Conservation (phyloP, 2,329 filamentous ascomycete genomes). For the Talaromyces verruculosus region DNA sequence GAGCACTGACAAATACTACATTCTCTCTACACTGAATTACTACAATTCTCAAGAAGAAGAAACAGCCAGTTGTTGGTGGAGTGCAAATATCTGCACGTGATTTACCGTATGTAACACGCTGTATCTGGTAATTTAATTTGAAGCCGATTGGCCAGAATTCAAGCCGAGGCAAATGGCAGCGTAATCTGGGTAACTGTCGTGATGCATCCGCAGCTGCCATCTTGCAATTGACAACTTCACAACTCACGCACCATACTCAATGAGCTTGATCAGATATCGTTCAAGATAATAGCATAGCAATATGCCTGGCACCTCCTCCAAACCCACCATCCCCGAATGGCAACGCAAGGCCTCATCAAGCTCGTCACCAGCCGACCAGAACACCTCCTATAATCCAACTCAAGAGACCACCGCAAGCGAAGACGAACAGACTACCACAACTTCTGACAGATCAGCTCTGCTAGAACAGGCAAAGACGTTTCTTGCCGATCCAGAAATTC, state of each 20-base stretch:
- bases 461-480: constrained; percentile 73
- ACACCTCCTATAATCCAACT: constrained; percentile 25
- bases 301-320: constrained; percentile 15
- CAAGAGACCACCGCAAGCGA: constrained; percentile 41
- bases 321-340: constrained; percentile 20
- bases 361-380: neutral
- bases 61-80: neutral
- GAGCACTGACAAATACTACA: neutral
- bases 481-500: constrained; percentile 71
- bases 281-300: neutral
- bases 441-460: constrained; percentile 35
- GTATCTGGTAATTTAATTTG: constrained; percentile 1
- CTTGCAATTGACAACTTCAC: neutral
- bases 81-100: neutral
- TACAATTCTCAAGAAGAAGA: neutral
- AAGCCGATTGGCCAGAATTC: neutral
- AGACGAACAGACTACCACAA: constrained; percentile 30
- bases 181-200: constrained; percentile 6
- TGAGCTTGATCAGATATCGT: neutral
- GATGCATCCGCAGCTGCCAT: neutral
- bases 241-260: neutral
- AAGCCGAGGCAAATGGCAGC: constrained; percentile 16
- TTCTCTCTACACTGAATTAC: neutral
- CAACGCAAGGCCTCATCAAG: constrained; percentile 19
- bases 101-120: neutral